Conservation (phyloP, 2,329 filamentous ascomycete species). For the Alternaria conjuncta region DNA sequence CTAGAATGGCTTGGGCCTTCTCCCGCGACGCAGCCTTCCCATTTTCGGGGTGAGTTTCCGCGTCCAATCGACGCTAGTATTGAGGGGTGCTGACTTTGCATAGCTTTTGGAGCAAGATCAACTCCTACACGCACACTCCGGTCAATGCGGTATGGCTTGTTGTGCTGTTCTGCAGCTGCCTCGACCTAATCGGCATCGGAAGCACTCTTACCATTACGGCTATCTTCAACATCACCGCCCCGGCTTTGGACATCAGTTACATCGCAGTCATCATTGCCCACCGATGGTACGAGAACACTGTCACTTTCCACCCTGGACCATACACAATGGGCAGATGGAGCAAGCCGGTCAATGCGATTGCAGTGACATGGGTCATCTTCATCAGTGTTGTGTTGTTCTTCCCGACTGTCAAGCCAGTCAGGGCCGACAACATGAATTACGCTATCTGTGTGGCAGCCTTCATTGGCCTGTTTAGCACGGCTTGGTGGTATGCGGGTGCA, state of each 20-base stretch:
- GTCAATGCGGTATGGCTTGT: slow-evolving; percentile 70
- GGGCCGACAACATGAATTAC: slow-evolving; percentile 56
- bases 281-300: slow-evolving; percentile 59
- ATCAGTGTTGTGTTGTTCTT: slow-evolving; percentile 67
- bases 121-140: slow-evolving; percentile 62
- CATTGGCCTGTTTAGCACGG: slow-evolving; percentile 57
- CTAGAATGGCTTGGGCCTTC: slow-evolving; percentile 68
- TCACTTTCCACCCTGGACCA: slow-evolving; percentile 63
- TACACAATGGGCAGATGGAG: slow-evolving; percentile 65
- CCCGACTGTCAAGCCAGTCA: slow-evolving; percentile 53
- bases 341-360: slow-evolving; percentile 61
- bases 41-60: slow-evolving; percentile 59
- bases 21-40: slow-evolving; percentile 66
- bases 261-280: slow-evolving; percentile 67
- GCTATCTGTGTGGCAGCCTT: slow-evolving; percentile 54
- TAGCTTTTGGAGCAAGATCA: slow-evolving; percentile 61
- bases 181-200: slow-evolving; percentile 61
- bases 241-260: slow-evolving; percentile 60
- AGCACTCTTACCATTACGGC: slow-evolving; percentile 58
- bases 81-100: slow-evolving; percentile 24
- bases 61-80: not conserved
- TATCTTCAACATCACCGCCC: slow-evolving; percentile 57
- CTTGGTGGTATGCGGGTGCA: slow-evolving; percentile 54
- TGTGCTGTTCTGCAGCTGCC: slow-evolving; percentile 61
- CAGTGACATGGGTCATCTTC: slow-evolving; percentile 67